Evolutionary conservation across 2,329 filamentous ascomycete species (phyloP).

Genomic region (Cytospora chrysosperma): DNA sequence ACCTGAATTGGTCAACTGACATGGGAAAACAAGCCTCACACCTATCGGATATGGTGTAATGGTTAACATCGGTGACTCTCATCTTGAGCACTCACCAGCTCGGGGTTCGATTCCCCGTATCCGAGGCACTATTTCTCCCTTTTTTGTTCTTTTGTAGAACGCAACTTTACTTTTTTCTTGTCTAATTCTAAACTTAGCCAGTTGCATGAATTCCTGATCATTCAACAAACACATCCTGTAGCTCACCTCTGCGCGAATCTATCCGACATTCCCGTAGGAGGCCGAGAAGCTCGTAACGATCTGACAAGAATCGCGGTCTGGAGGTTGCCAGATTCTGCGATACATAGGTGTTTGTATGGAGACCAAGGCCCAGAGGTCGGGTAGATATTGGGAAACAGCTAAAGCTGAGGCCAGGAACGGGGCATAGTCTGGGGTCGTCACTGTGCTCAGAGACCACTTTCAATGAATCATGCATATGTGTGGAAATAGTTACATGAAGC

Average conservation of each 20-base stretch:
- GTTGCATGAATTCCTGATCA: not conserved
- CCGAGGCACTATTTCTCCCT: not conserved
- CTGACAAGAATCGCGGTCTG: not conserved
- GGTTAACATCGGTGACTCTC: no score
- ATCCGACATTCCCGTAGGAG: not conserved
- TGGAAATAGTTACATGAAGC: not conserved
- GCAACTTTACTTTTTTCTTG: not conserved
- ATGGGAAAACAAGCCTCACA: not conserved
- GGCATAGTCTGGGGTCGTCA: not conserved
- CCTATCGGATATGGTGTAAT: not conserved
- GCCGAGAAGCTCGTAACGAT: not conserved
- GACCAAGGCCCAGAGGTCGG: not conserved
- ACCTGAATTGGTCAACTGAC: no score
- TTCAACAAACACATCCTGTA: not conserved
- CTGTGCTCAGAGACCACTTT: not conserved
- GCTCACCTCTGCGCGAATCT: not conserved
- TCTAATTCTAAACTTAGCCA: not conserved
- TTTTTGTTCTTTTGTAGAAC: not conserved
- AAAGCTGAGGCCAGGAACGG: not conserved
- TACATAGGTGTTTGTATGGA: not conserved
- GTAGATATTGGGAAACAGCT: not conserved
- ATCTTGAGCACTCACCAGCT: not conserved
- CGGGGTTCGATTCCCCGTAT: not conserved
- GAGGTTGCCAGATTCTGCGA: not conserved
- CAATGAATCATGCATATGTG: not conserved